These are phyloP conservation scores for Fusarium sublunatum DNA, from an alignment of 2,329 filamentous ascomycete genomes.

Conservation along the genomic window DNA sequence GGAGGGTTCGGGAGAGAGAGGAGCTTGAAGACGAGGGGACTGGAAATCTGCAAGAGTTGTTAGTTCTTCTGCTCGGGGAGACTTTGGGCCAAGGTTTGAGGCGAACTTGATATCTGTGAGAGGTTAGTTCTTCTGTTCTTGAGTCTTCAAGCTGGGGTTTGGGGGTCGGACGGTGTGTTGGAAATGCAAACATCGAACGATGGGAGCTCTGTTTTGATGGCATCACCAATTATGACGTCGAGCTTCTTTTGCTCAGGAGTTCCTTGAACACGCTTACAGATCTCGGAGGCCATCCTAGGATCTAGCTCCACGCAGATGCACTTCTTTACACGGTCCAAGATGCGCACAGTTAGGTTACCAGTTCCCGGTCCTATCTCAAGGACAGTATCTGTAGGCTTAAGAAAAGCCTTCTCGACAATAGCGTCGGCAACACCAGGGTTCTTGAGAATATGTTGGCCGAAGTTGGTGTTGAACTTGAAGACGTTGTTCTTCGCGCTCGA, in stretches of 20 bases:
- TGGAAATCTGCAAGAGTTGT: constrained; percentile 74
- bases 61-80: constrained; percentile 20
- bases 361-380: constrained; percentile 93
- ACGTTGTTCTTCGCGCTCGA: constrained; percentile 75
- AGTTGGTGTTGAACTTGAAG: constrained; percentile 96
- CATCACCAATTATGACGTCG: constrained; percentile 88
- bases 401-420: constrained; percentile 77
- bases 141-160: not conserved
- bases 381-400: constrained; percentile 91
- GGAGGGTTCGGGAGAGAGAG: constrained; percentile 85
- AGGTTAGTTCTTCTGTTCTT: constrained; percentile 28
- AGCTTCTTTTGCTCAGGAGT: constrained; percentile 85
- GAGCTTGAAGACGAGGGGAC: constrained; percentile 90
- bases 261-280: constrained; percentile 93
- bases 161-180: constrained; percentile 70
- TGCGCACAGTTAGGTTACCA: constrained; percentile 88
- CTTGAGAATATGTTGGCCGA: constrained; percentile 91
- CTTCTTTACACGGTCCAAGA: constrained; percentile 87
- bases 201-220: constrained; percentile 82
- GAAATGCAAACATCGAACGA: constrained; percentile 87
- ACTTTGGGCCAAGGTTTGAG: not conserved
- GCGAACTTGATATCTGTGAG: constrained; percentile 58
- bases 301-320: constrained; percentile 90
- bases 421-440: constrained; percentile 86
- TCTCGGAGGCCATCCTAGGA: constrained; percentile 94